Evolutionary conservation across 2,329 filamentous ascomycete species (phyloP), one percentile per base, ranked within the genome.

Genomic region (Beauveria sp.): DNA sequence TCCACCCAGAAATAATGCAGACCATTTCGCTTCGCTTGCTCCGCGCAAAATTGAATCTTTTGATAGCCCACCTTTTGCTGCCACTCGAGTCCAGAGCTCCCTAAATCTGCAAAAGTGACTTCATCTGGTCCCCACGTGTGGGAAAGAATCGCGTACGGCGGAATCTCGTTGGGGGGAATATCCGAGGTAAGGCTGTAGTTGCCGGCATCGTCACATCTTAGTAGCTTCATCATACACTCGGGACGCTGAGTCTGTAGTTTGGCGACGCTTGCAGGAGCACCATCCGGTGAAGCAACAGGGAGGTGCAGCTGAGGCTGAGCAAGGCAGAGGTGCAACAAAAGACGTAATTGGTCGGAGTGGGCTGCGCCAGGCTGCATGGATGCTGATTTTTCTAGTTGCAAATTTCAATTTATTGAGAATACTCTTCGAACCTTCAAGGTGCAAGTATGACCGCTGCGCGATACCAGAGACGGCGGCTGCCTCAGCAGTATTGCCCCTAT

Each of bases 111-210:
- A 28, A 70, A 70, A 3, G 64, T 64, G 0, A 73, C 66, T 54
- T 75, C 72, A 1, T 69, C 14, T 1, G 66, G 60, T 9, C 65
- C 68, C 72, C 74, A 75, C 0, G 70, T 74, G 51, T 75, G 74
- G 2, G 73, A 75, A 1, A 76, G 67, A 26, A 75, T 75, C 12
- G 69, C 72, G 56, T 75, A 76, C 0, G 58, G 60, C 8, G 69
- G 69, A 4, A 53, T 26, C 22, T 51, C 16, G 31, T 12, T 14
- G 31, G 12, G 73, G 1, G 72, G 75, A 0, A 34, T 16, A 51
- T 51, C 48, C 14, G n/a, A 9, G 9, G 48, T 51, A 8, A 51
- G 26, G 48, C 49, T 51, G 18, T 43, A 28, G 4, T 43, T 22
- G 38, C 24, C 52, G 2, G 38, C 24, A 26, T 28, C 16, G 38